Evolutionary conservation across 768 basidiomycete species (phyloP).

Genomic region (Zangia roseola): DNA sequence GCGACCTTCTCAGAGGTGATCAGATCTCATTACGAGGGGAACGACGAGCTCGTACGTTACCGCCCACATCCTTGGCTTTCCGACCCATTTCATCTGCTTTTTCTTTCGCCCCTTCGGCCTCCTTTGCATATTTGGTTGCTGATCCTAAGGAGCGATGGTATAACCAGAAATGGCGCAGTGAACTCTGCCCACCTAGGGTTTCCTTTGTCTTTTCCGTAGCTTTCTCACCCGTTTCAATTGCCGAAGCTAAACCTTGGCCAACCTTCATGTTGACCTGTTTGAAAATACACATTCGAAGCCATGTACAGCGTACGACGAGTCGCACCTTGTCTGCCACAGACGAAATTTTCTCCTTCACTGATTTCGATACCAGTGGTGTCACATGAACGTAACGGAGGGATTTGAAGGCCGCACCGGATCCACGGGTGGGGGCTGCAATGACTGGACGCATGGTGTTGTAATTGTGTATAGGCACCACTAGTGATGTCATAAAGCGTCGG

Average conservation of each 20-base stretch:
- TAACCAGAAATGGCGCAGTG: neutral
- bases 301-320: neutral
- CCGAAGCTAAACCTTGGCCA: constrained; percentile 39
- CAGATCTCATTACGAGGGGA: neutral
- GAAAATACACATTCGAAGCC: neutral
- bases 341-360: constrained; percentile 39
- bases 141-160: neutral
- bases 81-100: constrained; percentile 4
- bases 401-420: neutral
- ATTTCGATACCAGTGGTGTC: constrained; percentile 32
- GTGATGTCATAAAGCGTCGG: constrained; percentile 12
- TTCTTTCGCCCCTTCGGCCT: constrained; percentile 2
- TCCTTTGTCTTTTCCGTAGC: constrained; percentile 39
- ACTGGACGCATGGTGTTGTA: neutral
- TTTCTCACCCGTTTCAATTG: constrained; percentile 42
- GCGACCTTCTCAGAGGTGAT: constrained; percentile 8
- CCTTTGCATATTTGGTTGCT: constrained; percentile 2
- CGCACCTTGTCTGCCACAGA: constrained; percentile 39
- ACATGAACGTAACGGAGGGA: constrained; percentile 28
- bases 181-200: constrained; percentile 28
- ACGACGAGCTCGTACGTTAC: neutral
- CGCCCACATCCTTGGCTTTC: constrained; percentile 12
- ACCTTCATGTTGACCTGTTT: constrained; percentile 41
- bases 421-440: neutral
- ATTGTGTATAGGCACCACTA: neutral